Conservation (phyloP, 2,329 filamentous ascomycete species). For the Penicillium fuscoglaucum region DNA sequence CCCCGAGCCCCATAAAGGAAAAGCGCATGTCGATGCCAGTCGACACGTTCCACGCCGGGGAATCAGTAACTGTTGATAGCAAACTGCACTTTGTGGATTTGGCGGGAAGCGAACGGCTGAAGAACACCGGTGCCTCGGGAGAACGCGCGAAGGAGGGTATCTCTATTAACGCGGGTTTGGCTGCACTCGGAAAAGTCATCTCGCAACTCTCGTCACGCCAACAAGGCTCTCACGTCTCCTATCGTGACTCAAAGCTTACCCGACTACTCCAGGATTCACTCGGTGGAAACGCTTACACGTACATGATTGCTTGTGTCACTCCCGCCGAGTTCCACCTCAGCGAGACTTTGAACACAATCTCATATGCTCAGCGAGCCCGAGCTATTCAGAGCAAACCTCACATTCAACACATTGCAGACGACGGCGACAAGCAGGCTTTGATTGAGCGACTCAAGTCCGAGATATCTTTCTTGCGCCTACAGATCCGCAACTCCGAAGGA, state of each 20-base stretch:
- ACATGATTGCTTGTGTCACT: conserved; percentile 99
- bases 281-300: conserved; percentile 95
- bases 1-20: conserved; percentile 62
- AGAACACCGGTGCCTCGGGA: conserved; percentile 94
- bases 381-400: conserved; percentile 97
- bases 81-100: conserved; percentile 98
- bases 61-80: conserved; percentile 85
- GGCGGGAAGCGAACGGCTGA: conserved; percentile 91
- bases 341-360: conserved; percentile 95
- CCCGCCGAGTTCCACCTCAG: conserved; percentile 96
- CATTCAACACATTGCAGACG: conserved; percentile 85
- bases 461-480: conserved; percentile 88
- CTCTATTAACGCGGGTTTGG: conserved; percentile 94
- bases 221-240: conserved; percentile 87
- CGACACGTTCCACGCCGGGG: conserved; percentile 69
- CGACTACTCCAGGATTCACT: conserved; percentile 93
- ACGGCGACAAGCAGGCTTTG: conserved; percentile 87
- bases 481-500: conserved; percentile 81
- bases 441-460: conserved; percentile 94
- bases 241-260: conserved; percentile 96
- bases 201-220: conserved; percentile 92
- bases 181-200: conserved; percentile 95
- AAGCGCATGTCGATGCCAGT: conserved; percentile 86
- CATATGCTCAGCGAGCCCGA: conserved; percentile 93
- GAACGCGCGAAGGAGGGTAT: conserved; percentile 95